Percentiles rank a stretch among this genome's conserved stretches.
Evolutionary conservation across 2,329 filamentous ascomycete genomes (phyloP).

Genomic region (Leptodontidium sp.): DNA sequence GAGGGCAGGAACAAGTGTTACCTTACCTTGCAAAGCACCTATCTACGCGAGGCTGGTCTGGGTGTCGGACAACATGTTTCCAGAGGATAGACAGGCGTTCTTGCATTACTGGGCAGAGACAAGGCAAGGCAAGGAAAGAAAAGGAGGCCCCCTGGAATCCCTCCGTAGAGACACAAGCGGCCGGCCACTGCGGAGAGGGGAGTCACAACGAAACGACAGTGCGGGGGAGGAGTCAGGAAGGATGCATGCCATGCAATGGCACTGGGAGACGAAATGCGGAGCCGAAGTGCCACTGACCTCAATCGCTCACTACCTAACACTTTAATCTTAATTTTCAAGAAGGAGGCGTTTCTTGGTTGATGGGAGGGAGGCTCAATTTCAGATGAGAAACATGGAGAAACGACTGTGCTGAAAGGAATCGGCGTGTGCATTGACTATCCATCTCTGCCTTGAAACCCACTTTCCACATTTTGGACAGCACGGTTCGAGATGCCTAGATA

Average conservation of each 20-base stretch:
- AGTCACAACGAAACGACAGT: conserved; percentile 10
- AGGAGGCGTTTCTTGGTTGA: neutral
- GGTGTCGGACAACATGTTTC: neutral
- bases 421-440: neutral
- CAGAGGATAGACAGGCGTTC: neutral
- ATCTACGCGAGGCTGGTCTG: neutral
- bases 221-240: neutral
- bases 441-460: neutral
- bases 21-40: neutral
- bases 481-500: conserved; percentile 3
- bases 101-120: neutral
- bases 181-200: neutral
- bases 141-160: neutral
- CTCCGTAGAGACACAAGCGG: neutral
- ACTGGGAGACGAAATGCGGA: conserved; percentile 9
- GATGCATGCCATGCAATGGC: neutral
- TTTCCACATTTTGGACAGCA: conserved; percentile 7
- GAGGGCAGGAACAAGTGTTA: conserved; percentile 11
- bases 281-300: conserved; percentile 8
- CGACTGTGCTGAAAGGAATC: conserved; percentile 10
- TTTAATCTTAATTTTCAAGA: conserved; percentile 10
- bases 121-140: neutral
- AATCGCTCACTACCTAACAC: neutral
- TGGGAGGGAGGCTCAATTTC: conserved; percentile 6
- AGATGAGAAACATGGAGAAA: neutral